A percentile compares a stretch with the other conserved stretches of the same genome.
phyloP scores from a whole-genome alignment of 805 yeast genomes.

The Myxozyma mucilagina region DNA sequence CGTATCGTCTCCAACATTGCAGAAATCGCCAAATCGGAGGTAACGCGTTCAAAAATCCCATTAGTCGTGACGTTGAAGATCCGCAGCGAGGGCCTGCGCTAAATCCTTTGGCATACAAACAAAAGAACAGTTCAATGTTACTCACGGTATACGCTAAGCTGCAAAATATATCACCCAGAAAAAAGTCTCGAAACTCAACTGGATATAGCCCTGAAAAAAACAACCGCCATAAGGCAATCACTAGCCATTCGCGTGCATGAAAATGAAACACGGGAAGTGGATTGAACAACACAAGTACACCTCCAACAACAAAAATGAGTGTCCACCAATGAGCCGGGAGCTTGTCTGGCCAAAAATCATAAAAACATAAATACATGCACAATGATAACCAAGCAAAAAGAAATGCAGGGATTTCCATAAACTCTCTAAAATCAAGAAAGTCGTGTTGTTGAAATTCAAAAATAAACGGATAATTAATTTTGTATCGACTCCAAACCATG shows the following conservation, averaged over 20 bases:
- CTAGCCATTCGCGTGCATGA: conserved; percentile 75
- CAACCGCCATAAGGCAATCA: conserved; percentile 69
- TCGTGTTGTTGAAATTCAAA: conserved; percentile 79
- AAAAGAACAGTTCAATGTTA: conserved; percentile 79
- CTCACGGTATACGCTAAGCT: conserved; percentile 86
- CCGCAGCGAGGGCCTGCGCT: conserved; percentile 59
- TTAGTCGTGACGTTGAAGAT: conserved; percentile 66
- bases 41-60: conserved; percentile 82
- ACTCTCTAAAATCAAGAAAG: conserved; percentile 66
- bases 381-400: conserved; percentile 58
- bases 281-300: conserved; percentile 51
- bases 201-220: conserved; percentile 84
- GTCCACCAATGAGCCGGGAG: conserved; percentile 78
- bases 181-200: conserved; percentile 93
- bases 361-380: conserved; percentile 74
- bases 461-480: conserved; percentile 87
- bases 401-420: conserved; percentile 61
- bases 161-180: conserved; percentile 86
- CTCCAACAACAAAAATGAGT: conserved; percentile 65
- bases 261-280: conserved; percentile 62
- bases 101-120: conserved; percentile 75
- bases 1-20: conserved; percentile 88
- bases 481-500: conserved; percentile 66
- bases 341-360: conserved; percentile 59
- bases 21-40: conserved; percentile 90